Conservation (phyloP, 352 stramenopile genomes). For the Halophytophthora batemanensis region DNA sequence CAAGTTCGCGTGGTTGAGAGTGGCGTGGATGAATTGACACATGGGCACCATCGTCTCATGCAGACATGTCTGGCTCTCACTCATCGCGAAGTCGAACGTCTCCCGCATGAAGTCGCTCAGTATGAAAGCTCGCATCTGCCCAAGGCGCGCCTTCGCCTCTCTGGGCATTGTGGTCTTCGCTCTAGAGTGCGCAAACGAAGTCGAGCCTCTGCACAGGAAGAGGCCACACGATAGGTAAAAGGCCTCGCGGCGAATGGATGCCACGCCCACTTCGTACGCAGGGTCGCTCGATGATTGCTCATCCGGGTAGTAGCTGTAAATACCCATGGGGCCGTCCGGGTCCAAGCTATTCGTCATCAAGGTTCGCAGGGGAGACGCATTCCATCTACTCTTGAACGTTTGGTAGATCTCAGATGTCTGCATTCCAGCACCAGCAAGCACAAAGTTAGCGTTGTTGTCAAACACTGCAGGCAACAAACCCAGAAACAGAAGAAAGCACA, state of each 20-base stretch:
- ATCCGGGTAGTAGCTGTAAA: constrained; percentile 81
- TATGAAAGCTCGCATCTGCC: constrained; percentile 56
- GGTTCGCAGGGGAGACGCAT: constrained; percentile 53
- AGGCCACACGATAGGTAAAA: constrained; percentile 79
- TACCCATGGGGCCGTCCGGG: constrained; percentile 68
- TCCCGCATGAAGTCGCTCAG: constrained; percentile 55
- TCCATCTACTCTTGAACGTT: constrained; percentile 64
- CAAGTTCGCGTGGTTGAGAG: constrained; percentile 60
- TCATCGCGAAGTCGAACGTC: constrained; percentile 30
- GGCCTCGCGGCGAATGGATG: constrained; percentile 56
- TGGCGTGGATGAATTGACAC: constrained; percentile 60
- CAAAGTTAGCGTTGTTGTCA: neutral
- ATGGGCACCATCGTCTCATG: constrained; percentile 65
- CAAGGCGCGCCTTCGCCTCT: constrained; percentile 16
- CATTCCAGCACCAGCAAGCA: constrained; percentile 6
- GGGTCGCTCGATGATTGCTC: constrained; percentile 8
- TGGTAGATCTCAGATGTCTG: constrained; percentile 82
- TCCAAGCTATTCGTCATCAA: constrained; percentile 78
- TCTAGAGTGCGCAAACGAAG: constrained; percentile 60
- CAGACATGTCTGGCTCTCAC: constrained; percentile 22
- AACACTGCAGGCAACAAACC: neutral
- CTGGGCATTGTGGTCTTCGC: neutral
- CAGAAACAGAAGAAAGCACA: constrained; percentile 11
- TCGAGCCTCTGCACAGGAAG: constrained; percentile 58
- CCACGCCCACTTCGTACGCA: constrained; percentile 33